These are phyloP conservation scores for Tulasnella sp. DNA, from an alignment of 768 basidiomycete species.

Conservation along the genomic window DNA sequence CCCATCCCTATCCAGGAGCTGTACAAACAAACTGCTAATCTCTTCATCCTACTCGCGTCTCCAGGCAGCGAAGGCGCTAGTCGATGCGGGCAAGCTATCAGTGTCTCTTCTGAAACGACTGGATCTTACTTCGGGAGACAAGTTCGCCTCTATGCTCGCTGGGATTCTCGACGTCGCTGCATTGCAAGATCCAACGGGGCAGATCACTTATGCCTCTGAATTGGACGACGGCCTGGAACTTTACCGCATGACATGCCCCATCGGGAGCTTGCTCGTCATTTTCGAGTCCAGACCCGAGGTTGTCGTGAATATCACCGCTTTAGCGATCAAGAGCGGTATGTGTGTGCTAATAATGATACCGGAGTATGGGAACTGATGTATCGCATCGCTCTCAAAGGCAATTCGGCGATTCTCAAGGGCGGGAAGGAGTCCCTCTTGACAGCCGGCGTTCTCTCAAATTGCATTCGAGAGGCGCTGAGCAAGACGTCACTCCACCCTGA, in stretches of 20 bases:
- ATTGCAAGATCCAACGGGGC: conserved; percentile 80
- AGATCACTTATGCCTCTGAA: conserved; percentile 80
- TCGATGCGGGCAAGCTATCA: conserved; percentile 78
- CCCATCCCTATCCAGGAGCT: too few relatives aligned
- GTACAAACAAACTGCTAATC: conserved; percentile 3
- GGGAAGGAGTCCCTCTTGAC: conserved; percentile 91
- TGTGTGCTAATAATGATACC: neutral
- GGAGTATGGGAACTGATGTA: neutral
- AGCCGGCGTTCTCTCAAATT: conserved; percentile 60
- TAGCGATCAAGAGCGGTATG: conserved; percentile 94
- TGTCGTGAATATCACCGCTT: conserved; percentile 90
- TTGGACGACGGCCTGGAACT: conserved; percentile 82
- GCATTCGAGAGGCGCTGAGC: conserved; percentile 70
- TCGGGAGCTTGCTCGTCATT: conserved; percentile 91
- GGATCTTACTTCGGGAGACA: conserved; percentile 68
- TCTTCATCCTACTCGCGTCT: neutral
- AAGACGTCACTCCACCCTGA: conserved; percentile 64
- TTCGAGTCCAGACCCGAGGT: conserved; percentile 98
- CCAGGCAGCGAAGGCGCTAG: conserved; percentile 69
- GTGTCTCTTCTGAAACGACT: conserved; percentile 76
- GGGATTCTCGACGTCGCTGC: conserved; percentile 81
- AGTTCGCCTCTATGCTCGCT: conserved; percentile 91
- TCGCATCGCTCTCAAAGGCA: conserved; percentile 47
- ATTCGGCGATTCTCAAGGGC: conserved; percentile 94
- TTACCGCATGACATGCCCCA: conserved; percentile 90